Percentiles rank a stretch among this genome's conserved stretches.
These are phyloP conservation scores for Aspergillus quadrilineatus DNA, from an alignment of 2,329 filamentous ascomycete species.

Conservation along the genomic window DNA sequence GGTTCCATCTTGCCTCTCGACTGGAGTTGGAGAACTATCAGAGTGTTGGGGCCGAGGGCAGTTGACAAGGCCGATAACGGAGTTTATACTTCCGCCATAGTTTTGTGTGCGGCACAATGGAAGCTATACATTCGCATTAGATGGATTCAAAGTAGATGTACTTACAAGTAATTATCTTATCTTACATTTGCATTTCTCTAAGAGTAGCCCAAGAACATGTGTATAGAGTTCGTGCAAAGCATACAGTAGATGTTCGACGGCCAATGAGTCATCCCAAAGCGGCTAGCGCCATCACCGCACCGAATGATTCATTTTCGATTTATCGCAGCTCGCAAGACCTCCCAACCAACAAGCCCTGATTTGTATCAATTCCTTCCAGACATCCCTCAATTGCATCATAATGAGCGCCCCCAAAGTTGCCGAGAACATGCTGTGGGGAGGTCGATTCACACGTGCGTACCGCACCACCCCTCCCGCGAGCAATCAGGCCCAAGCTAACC, in stretches of 20 bases:
- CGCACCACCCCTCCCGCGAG: slow-evolving; percentile 6
- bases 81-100: neutral
- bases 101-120: neutral
- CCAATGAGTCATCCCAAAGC: slow-evolving; percentile 10
- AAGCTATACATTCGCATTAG: neutral
- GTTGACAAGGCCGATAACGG: neutral
- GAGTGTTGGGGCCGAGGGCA: no score
- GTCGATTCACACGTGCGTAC: slow-evolving; percentile 57
- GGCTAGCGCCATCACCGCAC: slow-evolving; percentile 8
- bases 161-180: neutral
- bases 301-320: slow-evolving; percentile 14
- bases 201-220: no score
- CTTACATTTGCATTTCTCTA: neutral
- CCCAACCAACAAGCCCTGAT: neutral
- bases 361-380: slow-evolving; percentile 2
- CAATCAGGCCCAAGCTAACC: slow-evolving; percentile 21
- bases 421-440: slow-evolving; percentile 60
- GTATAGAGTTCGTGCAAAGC: neutral
- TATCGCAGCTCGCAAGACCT: slow-evolving; percentile 2
- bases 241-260: neutral
- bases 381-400: slow-evolving; percentile 18
- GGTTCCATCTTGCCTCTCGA: no score
- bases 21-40: no score
- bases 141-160: neutral
- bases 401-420: slow-evolving; percentile 42